Evolutionary conservation across 495 filamentous ascomycete genomes (phyloP).

Genomic region (Tuber aestivum): DNA sequence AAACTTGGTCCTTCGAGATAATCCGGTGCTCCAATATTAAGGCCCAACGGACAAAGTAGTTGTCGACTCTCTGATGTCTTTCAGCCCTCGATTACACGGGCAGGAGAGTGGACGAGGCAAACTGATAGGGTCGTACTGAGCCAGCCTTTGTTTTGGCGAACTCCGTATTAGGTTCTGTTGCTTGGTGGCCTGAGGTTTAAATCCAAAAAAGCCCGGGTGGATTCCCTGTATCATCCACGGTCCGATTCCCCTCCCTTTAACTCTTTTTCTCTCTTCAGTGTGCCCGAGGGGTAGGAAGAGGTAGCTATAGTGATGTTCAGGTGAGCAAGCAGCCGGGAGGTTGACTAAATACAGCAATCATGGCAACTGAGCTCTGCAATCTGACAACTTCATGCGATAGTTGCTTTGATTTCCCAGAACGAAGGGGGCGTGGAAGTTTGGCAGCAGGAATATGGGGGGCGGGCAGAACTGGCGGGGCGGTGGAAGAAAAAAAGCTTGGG

Average conservation of each 20-base stretch:
- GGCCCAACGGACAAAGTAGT: neutral
- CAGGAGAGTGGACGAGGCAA: neutral
- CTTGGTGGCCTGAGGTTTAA: neutral
- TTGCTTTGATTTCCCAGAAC: constrained; percentile 3
- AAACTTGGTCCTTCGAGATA: neutral
- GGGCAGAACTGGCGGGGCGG: neutral
- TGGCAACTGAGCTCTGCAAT: constrained; percentile 4
- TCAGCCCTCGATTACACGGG: neutral
- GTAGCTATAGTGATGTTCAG: neutral
- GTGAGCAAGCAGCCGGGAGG: neutral
- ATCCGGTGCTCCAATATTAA: neutral
- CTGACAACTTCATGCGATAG: constrained; percentile 5
- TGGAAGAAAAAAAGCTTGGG: constrained; percentile 1
- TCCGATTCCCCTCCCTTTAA: neutral
- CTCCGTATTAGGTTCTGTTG: neutral
- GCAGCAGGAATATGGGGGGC: neutral
- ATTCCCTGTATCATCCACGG: neutral
- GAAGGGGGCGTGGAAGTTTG: constrained; percentile 1
- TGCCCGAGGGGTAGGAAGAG: neutral
- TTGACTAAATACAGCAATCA: neutral
- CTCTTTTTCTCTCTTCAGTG: neutral
- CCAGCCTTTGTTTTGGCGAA: neutral
- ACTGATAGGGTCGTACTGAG: neutral
- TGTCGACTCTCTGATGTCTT: neutral
- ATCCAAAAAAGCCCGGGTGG: neutral